Conservation (phyloP, 2,329 filamentous ascomycete genomes). For the Pseudogymnoascus sp. region DNA sequence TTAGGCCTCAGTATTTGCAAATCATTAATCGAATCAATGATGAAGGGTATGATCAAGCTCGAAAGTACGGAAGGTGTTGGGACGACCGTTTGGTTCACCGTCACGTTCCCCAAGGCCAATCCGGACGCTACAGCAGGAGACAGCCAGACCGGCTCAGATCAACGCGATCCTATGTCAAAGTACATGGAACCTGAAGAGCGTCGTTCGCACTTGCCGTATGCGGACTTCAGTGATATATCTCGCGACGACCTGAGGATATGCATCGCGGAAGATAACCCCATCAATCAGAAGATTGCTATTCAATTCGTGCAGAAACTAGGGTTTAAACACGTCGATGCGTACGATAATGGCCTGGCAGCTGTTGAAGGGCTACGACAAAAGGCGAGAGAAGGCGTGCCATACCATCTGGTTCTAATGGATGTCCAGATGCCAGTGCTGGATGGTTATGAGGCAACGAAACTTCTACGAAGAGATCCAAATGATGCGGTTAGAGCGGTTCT, state of each 20-base stretch:
- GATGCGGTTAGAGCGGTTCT: conserved; percentile 73
- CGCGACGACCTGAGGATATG: conserved; percentile 78
- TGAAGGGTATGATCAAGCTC: conserved; percentile 78
- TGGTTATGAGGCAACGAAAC: conserved; percentile 83
- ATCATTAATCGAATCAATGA: conserved; percentile 85
- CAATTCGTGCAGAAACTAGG: conserved; percentile 83
- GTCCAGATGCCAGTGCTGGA: conserved; percentile 94
- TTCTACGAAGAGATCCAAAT: conserved; percentile 70
- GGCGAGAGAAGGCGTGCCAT: conserved; percentile 65
- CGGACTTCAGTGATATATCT: conserved; percentile 66
- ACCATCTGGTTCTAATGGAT: conserved; percentile 91
- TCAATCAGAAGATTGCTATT: conserved; percentile 91
- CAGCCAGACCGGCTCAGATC: conserved; percentile 33
- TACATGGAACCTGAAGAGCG: conserved; percentile 31
- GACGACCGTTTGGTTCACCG: conserved; percentile 69
- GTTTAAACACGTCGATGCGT: conserved; percentile 75
- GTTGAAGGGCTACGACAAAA: conserved; percentile 76
- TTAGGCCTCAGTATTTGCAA: conserved; percentile 92
- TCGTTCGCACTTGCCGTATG: conserved; percentile 40
- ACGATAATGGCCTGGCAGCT: conserved; percentile 81
- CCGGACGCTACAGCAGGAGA: conserved; percentile 53
- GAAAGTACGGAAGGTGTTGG: conserved; percentile 68
- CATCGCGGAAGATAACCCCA: conserved; percentile 90
- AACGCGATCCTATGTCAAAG: conserved; percentile 34
- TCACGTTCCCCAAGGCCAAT: conserved; percentile 78